Conservation (phyloP, 2,329 filamentous ascomycete species). For the Didymella segeticola region DNA sequence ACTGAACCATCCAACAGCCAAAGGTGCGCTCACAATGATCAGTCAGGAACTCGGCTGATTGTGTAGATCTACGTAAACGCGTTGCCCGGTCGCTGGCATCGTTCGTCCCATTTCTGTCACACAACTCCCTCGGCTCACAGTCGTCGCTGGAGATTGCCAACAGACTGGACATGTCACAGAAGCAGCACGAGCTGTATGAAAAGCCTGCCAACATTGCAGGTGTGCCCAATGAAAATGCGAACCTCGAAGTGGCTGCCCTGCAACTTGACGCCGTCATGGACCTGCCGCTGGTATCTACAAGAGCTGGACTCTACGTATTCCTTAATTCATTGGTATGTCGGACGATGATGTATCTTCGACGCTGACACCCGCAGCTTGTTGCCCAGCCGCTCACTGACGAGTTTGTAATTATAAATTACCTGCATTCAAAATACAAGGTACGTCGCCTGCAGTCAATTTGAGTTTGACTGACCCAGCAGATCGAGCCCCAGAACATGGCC, state of each 20-base stretch:
- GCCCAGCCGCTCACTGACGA: slow-evolving; percentile 87
- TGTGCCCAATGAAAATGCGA: slow-evolving; percentile 47
- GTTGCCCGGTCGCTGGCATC: slow-evolving; percentile 43
- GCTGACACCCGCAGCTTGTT: slow-evolving; percentile 68
- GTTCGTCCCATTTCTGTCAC: slow-evolving; percentile 56
- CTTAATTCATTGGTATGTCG: slow-evolving; percentile 76
- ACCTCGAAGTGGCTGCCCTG: slow-evolving; percentile 52
- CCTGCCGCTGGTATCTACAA: slow-evolving; percentile 73
- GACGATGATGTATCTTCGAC: background rate
- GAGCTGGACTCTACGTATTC: slow-evolving; percentile 85
- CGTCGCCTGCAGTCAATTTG: slow-evolving; percentile 12
- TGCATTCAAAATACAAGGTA: slow-evolving; percentile 85
- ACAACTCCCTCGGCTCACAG: slow-evolving; percentile 59
- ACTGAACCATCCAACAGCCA: slow-evolving; percentile 61
- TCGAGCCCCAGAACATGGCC: slow-evolving; percentile 77
- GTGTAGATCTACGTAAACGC: slow-evolving; percentile 40
- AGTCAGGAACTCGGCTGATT: slow-evolving; percentile 16
- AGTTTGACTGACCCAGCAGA: slow-evolving; percentile 57
- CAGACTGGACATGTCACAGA: slow-evolving; percentile 49
- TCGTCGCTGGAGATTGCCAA: slow-evolving; percentile 58
- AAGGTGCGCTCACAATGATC: slow-evolving; percentile 49
- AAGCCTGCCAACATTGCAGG: slow-evolving; percentile 54
- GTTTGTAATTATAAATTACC: slow-evolving; percentile 74
- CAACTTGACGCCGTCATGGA: slow-evolving; percentile 67
- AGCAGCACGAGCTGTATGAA: slow-evolving; percentile 52